Conservation (phyloP, 140 eudicot species). For the Cichorium intybus region DNA sequence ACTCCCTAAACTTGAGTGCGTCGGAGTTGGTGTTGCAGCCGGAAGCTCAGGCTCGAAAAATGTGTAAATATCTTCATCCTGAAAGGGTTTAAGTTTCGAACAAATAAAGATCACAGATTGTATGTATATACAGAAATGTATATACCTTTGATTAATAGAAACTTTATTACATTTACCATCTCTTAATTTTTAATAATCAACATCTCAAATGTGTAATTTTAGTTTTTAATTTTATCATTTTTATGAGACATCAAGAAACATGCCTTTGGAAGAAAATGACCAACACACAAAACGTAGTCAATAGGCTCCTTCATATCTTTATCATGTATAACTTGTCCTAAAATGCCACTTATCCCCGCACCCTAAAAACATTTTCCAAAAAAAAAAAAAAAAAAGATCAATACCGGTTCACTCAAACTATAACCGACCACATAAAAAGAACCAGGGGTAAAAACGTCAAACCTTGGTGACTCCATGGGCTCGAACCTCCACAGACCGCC, state of each 20-base stretch:
- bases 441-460: conserved; percentile 11
- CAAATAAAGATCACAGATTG: not conserved
- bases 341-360: conserved; percentile 64
- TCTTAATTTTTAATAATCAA: too few species aligned
- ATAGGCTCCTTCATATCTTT: conserved; percentile 60
- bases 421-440: not conserved
- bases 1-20: conserved; percentile 42
- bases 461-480: conserved; percentile 91
- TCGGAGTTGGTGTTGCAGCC: conserved; percentile 14
- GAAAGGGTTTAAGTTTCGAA: not conserved
- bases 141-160: too few species aligned
- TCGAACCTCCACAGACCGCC: conserved; percentile 88
- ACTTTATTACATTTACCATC: too few species aligned
- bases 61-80: conserved; percentile 87
- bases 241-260: not conserved
- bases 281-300: conserved; percentile 75
- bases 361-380: conserved; percentile 43
- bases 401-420: not conserved
- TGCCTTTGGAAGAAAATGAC: conserved; percentile 90
- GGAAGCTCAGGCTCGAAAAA: conserved; percentile 85
- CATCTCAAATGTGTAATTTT: not conserved
- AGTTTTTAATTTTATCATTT: too few species aligned
- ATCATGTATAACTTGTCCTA: conserved; percentile 69
- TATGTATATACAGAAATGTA: too few species aligned
- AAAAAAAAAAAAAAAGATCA: not conserved